phyloP scores from a whole-genome alignment of 768 basidiomycete species.

The Saitozyma podzolica region DNA sequence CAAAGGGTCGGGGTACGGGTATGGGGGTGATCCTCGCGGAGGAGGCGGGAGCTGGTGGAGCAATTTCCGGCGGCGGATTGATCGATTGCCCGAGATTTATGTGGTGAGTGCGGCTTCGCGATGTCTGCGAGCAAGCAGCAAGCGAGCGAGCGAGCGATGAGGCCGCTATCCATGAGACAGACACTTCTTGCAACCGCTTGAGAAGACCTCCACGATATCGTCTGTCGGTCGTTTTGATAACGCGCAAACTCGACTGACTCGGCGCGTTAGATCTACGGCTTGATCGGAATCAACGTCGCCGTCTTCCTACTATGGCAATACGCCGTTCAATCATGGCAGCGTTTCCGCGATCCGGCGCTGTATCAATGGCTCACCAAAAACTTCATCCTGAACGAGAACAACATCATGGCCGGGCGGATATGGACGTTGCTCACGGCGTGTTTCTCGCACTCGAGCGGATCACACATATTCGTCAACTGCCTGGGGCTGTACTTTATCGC shows the following conservation, averaged over 20 bases:
- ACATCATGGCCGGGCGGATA: conserved; percentile 47
- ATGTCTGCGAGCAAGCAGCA: too few species aligned
- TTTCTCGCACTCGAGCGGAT: conserved; percentile 46
- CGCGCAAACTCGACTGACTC: not conserved
- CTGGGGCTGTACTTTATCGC: conserved; percentile 50
- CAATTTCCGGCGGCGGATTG: conserved; percentile 31
- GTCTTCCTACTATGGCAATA: conserved; percentile 51
- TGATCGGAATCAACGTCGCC: conserved; percentile 46
- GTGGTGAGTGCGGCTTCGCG: conserved; percentile 19
- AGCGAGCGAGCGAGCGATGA: too few species aligned
- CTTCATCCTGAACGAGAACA: conserved; percentile 47
- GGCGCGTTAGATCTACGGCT: conserved; percentile 13
- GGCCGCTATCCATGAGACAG: too few species aligned
- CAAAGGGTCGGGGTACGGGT: conserved; percentile 24
- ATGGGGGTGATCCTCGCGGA: conserved; percentile 15
- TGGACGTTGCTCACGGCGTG: conserved; percentile 47
- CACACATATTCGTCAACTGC: conserved; percentile 50
- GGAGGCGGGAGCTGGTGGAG: conserved; percentile 25
- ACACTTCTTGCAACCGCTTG: too few species aligned
- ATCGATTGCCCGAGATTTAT: conserved; percentile 35
- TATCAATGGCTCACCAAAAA: conserved; percentile 45
- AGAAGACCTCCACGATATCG: not conserved
- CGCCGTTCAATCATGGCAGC: conserved; percentile 24
- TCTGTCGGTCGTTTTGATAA: not conserved
- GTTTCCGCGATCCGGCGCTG: conserved; percentile 47